Percentiles rank a stretch among this genome's conserved stretches.
Conservation (phyloP, 441 rosid genomes). For the Adansonia madagascariensis region DNA sequence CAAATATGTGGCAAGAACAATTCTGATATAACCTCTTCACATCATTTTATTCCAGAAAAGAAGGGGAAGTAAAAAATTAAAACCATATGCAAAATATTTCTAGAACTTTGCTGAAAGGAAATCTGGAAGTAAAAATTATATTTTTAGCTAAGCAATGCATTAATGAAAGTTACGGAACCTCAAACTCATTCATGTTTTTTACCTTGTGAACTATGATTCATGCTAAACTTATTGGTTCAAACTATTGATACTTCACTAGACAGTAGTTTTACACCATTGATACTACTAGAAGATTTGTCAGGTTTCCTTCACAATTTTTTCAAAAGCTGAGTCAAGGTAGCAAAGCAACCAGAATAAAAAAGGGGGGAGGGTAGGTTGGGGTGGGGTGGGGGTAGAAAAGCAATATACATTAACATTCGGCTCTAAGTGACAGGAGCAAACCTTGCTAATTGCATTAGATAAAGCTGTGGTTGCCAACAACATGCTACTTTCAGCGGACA, state of each 20-base stretch:
- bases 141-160: background rate
- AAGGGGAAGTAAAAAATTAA: background rate
- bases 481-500: slow-evolving; percentile 83
- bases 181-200: background rate
- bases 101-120: background rate
- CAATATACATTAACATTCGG: slow-evolving; percentile 3
- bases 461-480: slow-evolving; percentile 71
- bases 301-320: background rate
- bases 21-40: background rate
- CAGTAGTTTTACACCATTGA: background rate
- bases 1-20: background rate
- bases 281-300: background rate
- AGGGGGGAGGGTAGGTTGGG: too few species aligned
- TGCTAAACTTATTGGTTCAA: background rate
- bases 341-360: background rate
- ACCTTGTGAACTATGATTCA: slow-evolving; percentile 4
- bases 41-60: background rate
- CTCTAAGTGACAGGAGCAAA: slow-evolving; percentile 34
- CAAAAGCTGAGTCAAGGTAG: slow-evolving; percentile 1
- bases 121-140: background rate
- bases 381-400: background rate
- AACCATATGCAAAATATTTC: background rate
- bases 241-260: background rate
- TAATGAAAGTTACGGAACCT: background rate
- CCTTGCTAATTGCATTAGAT: slow-evolving; percentile 82